Evolutionary conservation across 2,329 filamentous ascomycete genomes (phyloP), one percentile per base, ranked within the genome.

Genomic region (Periconia sp.): DNA sequence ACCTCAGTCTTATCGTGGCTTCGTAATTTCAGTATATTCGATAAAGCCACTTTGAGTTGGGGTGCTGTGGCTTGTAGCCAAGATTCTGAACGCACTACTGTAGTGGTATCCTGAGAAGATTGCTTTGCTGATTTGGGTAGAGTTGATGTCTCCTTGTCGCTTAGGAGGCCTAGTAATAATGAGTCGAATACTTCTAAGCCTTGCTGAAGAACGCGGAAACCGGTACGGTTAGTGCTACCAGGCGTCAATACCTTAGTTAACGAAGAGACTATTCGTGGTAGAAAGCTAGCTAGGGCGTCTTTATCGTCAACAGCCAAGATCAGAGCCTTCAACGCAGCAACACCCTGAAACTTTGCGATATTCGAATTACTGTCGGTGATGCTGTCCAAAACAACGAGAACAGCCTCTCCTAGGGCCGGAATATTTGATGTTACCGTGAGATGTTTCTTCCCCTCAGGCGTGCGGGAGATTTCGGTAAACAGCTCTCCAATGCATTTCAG

Each of bases 181-280:
- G 65, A 48, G 1, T 74, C 77, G 9, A 94, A 70, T 0, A 83
- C 75, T 6, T 80, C 72, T 6, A 95, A 64, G 13, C 82, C 82
- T 41, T 73, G 73, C 17, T 85, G 73, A 5, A 97, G 73, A 0
- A 95, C 80, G 28, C 78, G 81, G 53, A 79, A 84, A 34, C 79
- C 77, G 23, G 82, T 75, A 35, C 82, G 77, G 53, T 80, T 78
- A 28, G 80, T 76, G n/a, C 78, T 82, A 0, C 85, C 87, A 1
- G 84, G 83, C 4, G 87, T 86, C 36, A 95, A 72, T 0, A 90
- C 74, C 59, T 87, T 92, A 2, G 87, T 85, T 17, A 99, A 73
- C 1, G 85, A 83, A 3, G 94, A 97, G 0, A 96, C 82, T 0
- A 89, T 89, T 8, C 92, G 90, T 0, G 95, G 94, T 29, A 97